Evolutionary conservation across 83 land plant species (phyloP), one percentile per base, ranked within the genome.

Genomic region (Thuja plicata): DNA sequence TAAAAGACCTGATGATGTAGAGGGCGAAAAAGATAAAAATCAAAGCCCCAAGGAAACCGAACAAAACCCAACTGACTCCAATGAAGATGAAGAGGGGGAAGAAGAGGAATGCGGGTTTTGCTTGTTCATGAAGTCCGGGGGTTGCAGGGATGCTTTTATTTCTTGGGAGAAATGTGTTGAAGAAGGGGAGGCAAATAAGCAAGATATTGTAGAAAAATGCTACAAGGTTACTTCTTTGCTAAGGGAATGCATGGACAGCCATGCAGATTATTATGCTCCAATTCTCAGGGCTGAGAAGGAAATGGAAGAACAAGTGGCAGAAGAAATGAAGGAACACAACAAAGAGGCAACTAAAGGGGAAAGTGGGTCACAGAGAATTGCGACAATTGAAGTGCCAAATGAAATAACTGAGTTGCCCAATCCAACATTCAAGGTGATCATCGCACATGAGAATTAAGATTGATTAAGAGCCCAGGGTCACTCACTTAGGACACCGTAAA

Each of bases 91-190:
- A 41, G 93, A 91, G 21, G 98, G 91, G 81, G 98, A 94, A 83
- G 93, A 92, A 57, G 96, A 88, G 45, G 99, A 96, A 88, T 97
- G 99, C 57, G 96, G 96, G 41, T 97, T 97, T 87, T 97, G 99
- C 77, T 76, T 96, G 88, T 97, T 96, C 86, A 97, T 97, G 99
- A 97, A 97, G 87, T 93, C 92, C 8, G 99, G 99, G 24, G 99
- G 96, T 21, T 98, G 99, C 90, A 94, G 90, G 81, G 98, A 94
- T 3, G 80, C 79, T 55, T 98, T 98, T 88, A 89, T 92, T 7
- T 92, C 92, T 37, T 98, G 99, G 99, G 99, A 97, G 90, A 94
- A 94, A 50, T 97, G 99, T 86, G 92, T 97, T 13, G 97, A 97
- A 78, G 92, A 91, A 62, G 96, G 95, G 13, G 99, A 97, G 93